These are phyloP conservation scores for Closterium sp. DNA, from an alignment of 139 green algal genomes.

Conservation along the genomic window DNA sequence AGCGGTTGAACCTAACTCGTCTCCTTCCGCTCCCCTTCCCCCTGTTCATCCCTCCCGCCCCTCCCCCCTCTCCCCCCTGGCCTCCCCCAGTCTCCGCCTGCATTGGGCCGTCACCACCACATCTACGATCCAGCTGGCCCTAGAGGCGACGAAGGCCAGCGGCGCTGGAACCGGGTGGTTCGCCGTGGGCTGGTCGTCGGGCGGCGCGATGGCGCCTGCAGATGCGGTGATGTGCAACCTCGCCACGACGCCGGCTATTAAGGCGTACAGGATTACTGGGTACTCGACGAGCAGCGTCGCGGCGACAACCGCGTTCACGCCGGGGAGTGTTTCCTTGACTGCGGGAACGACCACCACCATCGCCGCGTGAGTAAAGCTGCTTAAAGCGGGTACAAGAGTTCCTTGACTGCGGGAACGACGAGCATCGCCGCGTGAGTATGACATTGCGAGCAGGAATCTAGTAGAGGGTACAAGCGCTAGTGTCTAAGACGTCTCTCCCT, in stretches of 20 bases:
- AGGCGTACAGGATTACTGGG: background rate
- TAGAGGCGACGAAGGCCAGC: background rate
- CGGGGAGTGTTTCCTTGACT: background rate
- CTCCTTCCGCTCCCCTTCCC: no score
- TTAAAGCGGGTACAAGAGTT: no score
- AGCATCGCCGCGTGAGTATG: background rate
- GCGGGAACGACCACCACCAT: background rate
- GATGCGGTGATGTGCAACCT: background rate
- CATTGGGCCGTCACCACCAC: background rate
- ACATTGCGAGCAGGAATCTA: no score
- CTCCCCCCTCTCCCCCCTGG: no score
- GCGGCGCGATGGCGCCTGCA: background rate
- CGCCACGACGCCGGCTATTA: background rate
- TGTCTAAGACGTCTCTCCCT: no score
- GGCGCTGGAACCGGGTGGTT: background rate
- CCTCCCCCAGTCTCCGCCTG: background rate
- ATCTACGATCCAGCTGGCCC: background rate
- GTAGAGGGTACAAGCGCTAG: no score
- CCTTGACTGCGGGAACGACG: background rate
- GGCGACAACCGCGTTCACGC: background rate
- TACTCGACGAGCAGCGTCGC: background rate
- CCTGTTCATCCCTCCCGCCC: no score
- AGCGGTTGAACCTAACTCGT: no score
- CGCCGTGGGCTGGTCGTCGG: background rate
- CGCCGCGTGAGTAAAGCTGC: background rate